These are phyloP conservation scores for Saprolegnia diclina DNA, from an alignment of 352 stramenopile species.

Conservation along the genomic window DNA sequence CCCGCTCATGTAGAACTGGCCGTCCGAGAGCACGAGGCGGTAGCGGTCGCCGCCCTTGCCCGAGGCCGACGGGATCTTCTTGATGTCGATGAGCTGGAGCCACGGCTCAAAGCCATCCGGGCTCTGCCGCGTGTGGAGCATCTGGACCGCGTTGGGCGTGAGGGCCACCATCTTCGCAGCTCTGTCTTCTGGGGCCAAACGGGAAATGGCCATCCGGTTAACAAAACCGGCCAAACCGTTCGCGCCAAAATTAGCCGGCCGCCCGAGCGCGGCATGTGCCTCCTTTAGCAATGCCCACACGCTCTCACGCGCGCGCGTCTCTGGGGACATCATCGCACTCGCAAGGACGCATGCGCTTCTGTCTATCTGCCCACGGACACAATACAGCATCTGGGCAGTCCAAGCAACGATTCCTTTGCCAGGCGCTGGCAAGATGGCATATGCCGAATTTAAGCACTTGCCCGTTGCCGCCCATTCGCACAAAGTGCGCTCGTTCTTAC, in stretches of 20 bases:
- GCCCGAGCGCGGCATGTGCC: background rate
- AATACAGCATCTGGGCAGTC: no score
- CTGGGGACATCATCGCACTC: no score
- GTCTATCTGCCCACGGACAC: no score
- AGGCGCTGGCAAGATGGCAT: no score
- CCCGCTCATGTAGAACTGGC: constrained; percentile 73
- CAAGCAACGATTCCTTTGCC: no score
- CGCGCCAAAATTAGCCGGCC: constrained; percentile 14
- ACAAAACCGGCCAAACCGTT: background rate
- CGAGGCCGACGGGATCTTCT: constrained; percentile 81
- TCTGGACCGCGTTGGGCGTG: constrained; percentile 72
- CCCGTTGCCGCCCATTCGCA: background rate
- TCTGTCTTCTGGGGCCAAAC: background rate
- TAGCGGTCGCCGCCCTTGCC: constrained; percentile 71
- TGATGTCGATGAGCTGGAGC: constrained; percentile 84
- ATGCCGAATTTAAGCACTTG: background rate
- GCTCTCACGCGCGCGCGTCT: no score
- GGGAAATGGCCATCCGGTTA: constrained; percentile 9
- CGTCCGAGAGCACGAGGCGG: constrained; percentile 78
- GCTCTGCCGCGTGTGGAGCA: constrained; percentile 81
- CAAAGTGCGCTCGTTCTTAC: background rate
- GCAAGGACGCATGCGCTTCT: no score
- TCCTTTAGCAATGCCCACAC: no score
- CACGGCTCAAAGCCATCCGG: constrained; percentile 82
- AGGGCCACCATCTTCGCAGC: constrained; percentile 71